Evolutionary conservation across 768 basidiomycete genomes (phyloP).

Genomic region (Collybia sordida): DNA sequence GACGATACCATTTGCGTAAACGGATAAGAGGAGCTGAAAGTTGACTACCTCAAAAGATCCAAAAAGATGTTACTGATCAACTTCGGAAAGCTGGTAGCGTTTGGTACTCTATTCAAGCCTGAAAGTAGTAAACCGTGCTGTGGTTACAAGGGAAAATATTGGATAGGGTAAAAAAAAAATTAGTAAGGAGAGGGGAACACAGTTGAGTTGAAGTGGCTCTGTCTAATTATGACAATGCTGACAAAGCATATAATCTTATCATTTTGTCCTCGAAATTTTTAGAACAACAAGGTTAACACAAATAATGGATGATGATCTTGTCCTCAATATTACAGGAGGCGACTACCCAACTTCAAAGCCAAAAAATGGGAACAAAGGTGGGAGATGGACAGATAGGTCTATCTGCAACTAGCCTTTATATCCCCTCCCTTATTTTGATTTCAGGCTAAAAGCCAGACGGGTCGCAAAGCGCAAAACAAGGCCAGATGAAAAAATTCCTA

Average conservation of each 20-base stretch:
- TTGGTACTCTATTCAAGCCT: too few relatives aligned
- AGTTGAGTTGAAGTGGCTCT: conserved; percentile 4
- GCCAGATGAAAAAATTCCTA: conserved; percentile 29
- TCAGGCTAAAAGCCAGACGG: conserved; percentile 75
- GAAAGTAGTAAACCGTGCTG: too few relatives aligned
- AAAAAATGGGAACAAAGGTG: conserved; percentile 46
- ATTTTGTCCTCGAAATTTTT: background rate
- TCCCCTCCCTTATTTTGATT: conserved; percentile 14
- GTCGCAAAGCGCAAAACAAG: conserved; percentile 58
- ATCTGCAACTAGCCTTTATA: conserved; percentile 16
- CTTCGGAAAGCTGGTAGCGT: too few relatives aligned
- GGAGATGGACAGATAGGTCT: conserved; percentile 79
- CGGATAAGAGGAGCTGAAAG: background rate
- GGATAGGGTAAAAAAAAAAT: too few relatives aligned
- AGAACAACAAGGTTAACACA: background rate
- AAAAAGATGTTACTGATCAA: too few relatives aligned
- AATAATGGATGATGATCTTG: conserved; percentile 71
- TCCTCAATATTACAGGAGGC: conserved; percentile 67
- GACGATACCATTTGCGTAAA: conserved; percentile 30
- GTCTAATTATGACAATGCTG: conserved; percentile 12
- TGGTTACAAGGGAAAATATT: too few relatives aligned
- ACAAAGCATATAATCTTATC: conserved; percentile 17
- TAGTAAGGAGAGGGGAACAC: too few relatives aligned
- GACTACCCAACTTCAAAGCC: conserved; percentile 23
- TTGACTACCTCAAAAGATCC: too few relatives aligned